Evolutionary conservation across 2,329 filamentous ascomycete genomes (phyloP).

Genomic region (Elsinoe necatrix): DNA sequence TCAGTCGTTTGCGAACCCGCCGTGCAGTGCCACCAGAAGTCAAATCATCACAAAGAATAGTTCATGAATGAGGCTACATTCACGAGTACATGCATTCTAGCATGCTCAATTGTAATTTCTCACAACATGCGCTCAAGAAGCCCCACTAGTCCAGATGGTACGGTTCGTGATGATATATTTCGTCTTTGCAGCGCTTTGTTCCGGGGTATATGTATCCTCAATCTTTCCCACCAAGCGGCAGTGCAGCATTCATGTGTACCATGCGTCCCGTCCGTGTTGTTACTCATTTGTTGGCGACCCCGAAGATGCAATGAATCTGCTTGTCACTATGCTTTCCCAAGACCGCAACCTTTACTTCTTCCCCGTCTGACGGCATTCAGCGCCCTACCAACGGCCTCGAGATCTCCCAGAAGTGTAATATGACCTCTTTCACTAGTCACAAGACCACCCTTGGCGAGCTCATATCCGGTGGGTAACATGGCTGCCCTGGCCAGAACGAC

Average conservation of each 20-base stretch:
- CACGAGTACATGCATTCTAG: too few species aligned
- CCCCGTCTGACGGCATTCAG: constrained; percentile 60
- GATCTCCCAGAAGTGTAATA: constrained; percentile 75
- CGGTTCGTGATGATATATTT: too few species aligned
- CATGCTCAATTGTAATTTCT: too few species aligned
- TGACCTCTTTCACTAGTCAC: constrained; percentile 78
- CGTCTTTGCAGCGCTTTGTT: neutral
- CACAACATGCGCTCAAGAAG: too few species aligned
- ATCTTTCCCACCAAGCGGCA: neutral
- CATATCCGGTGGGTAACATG: constrained; percentile 75
- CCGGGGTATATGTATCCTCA: neutral
- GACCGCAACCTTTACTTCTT: constrained; percentile 65
- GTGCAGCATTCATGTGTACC: neutral
- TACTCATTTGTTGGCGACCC: neutral
- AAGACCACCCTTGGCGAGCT: constrained; percentile 61
- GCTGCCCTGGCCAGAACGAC: constrained; percentile 79
- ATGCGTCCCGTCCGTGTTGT: neutral
- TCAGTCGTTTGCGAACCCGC: too few species aligned
- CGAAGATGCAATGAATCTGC: neutral
- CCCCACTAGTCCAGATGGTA: neutral
- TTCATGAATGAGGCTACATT: too few species aligned
- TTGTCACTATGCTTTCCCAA: constrained; percentile 29
- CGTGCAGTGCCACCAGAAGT: too few species aligned
- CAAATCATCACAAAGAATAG: too few species aligned
- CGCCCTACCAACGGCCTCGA: constrained; percentile 70